A percentile compares a stretch with the other conserved stretches of the same genome.
Conservation (phyloP, 805 yeast genomes). For the Tetrapisispora pingtungensis region DNA sequence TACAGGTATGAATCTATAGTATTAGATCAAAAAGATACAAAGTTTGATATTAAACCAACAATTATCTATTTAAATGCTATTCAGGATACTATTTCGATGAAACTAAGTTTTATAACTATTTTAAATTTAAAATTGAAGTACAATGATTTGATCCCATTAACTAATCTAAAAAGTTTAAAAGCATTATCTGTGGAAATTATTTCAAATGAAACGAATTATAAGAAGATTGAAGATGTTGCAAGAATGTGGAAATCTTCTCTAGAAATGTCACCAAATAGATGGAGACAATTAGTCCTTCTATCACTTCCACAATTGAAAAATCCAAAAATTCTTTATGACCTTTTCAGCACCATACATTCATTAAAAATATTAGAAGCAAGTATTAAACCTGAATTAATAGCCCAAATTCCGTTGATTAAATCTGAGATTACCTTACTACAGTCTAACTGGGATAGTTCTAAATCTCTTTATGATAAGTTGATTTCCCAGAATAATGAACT, state of each 20-base stretch:
- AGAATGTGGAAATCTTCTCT: constrained; percentile 7
- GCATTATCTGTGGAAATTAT: constrained; percentile 4
- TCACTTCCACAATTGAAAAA: constrained; percentile 8
- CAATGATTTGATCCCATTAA: constrained; percentile 1
- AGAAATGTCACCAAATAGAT: constrained; percentile 1
- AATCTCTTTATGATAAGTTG: neutral
- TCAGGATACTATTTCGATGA: neutral
- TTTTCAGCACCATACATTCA: constrained; percentile 6
- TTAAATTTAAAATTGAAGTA: constrained; percentile 2
- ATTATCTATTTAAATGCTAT: constrained; percentile 5
- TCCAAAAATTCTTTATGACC: constrained; percentile 9
- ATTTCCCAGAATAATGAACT: neutral
- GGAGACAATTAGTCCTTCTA: constrained; percentile 6
- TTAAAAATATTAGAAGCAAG: neutral
- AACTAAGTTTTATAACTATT: constrained; percentile 3
- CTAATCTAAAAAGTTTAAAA: constrained; percentile 4
- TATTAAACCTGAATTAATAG: neutral
- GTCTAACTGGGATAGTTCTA: neutral
- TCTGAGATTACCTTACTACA: neutral
- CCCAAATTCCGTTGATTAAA: neutral
- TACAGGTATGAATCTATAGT: neutral
- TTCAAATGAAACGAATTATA: neutral
- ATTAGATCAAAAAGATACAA: neutral
- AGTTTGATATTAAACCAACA: constrained; percentile 2
- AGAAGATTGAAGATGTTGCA: constrained; percentile 3